Base-by-base conservation (phyloP, 2,329 filamentous ascomycete species). In the Aspergillus calidoustus region DNA sequence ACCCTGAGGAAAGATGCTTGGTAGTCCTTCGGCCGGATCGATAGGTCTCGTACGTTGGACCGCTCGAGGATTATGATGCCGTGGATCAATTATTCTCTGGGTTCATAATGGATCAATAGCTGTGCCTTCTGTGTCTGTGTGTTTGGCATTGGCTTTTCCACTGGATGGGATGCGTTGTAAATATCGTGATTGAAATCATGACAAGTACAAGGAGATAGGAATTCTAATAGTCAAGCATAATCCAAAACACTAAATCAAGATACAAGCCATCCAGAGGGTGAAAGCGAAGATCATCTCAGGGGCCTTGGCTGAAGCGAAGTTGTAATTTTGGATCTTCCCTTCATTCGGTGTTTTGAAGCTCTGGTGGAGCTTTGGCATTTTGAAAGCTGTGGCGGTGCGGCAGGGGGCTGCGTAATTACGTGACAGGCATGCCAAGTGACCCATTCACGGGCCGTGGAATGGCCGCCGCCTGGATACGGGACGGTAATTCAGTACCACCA, bases 361-460 rank as follows among this genome's bases (percentile, higher is more conserved):
- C 47, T 30, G 48, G 63, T 69, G 67, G 67, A 69, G 62, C 56
- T 57, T 51, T 28, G 25, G 56, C 59, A 50, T 52, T 34, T 57
- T 50, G 41, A 43, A 19, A 54, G 38, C 38, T 60, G 65, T 68
- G 67, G 67, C 67, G 67, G 66, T 69, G 64, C 65, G 23, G 41
- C 59, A 61, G 50, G 54, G 50, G 7, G 19, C 15, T 17, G 9
- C 43, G 51, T 59, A 60, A 49, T 63, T 60, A 44, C 48, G 59
- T 62, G 46, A 56, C n/a, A 34, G 15, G 19, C n/a, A 6, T 22
- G 31, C 41, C 23, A 4, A 19, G 9, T 44, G n/a, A 47, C 38
- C 59, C 53, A 57, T 28, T 61, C 48, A 52, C 15, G 34, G 8
- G 17, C 6, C 13, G 15, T n/a, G 22, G 22, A 30, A 50, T 25